Conservation (phyloP, 176 grass and related monocot species). For the Leersia perrieri region DNA sequence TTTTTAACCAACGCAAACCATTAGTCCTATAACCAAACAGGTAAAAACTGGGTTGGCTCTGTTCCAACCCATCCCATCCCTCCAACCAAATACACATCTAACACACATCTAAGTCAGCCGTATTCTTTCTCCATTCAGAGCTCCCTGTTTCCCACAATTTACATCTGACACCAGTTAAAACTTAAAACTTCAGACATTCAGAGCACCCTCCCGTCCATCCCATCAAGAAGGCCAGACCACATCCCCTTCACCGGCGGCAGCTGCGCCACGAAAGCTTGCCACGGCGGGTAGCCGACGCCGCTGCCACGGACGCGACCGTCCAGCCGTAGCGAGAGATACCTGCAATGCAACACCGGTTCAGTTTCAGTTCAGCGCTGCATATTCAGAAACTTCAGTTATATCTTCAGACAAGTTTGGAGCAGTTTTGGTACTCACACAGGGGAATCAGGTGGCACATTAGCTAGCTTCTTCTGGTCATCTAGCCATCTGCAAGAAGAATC, state of each 20-base stretch:
- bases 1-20: too few species aligned
- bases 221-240: constrained; percentile 88
- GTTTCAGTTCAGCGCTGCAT: not conserved
- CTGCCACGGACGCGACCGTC: constrained; percentile 93
- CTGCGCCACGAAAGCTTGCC: constrained; percentile 92
- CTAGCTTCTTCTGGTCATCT: constrained; percentile 85
- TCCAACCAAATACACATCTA: too few species aligned
- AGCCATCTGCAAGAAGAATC: constrained; percentile 57
- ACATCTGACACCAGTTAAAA: not conserved
- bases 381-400: not conserved
- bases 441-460: constrained; percentile 69
- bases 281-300: constrained; percentile 86
- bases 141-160: not conserved
- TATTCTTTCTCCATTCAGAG: not conserved
- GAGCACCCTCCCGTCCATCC: constrained; percentile 91
- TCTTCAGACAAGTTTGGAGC: not conserved
- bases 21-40: too few species aligned
- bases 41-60: too few species aligned
- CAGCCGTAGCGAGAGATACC: constrained; percentile 87
- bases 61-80: too few species aligned
- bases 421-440: constrained; percentile 58
- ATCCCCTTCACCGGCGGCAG: constrained; percentile 83
- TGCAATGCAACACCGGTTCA: constrained; percentile 10
- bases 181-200: not conserved
- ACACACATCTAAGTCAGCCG: not conserved